These are phyloP conservation scores for Teratosphaeria pseudoeucalypti DNA, from an alignment of 2,329 filamentous ascomycete genomes.

Conservation along the genomic window DNA sequence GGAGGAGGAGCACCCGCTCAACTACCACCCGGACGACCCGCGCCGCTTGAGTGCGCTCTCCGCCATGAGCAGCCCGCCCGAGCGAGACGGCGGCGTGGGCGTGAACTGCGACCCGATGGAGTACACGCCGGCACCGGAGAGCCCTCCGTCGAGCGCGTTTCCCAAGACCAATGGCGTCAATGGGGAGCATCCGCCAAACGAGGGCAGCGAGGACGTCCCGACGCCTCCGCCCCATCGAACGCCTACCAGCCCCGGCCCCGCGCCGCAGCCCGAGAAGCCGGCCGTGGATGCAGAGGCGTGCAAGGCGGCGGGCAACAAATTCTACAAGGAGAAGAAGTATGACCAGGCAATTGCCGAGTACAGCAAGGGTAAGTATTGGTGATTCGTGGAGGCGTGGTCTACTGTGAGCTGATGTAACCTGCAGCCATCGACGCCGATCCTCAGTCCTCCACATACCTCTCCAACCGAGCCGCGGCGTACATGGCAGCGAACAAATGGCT, in stretches of 20 bases:
- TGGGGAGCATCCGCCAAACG: conserved; percentile 32
- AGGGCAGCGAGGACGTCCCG: conserved; percentile 43
- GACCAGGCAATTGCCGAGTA: conserved; percentile 82
- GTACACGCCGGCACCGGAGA: conserved; percentile 21
- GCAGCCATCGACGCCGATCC: conserved; percentile 81
- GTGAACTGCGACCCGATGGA: conserved; percentile 19
- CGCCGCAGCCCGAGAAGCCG: conserved; percentile 27
- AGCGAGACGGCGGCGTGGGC: conserved; percentile 14
- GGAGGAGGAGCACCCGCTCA: conserved; percentile 76
- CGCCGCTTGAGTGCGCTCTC: conserved; percentile 59
- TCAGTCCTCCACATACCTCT: conserved; percentile 77
- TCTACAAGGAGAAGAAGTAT: conserved; percentile 92
- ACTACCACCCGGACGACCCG: conserved; percentile 80
- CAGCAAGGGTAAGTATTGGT: conserved; percentile 62
- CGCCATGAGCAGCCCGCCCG: conserved; percentile 16
- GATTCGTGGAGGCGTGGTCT: conserved; percentile 3
- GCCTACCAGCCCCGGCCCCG: conserved; percentile 40
- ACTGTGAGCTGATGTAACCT: conserved; percentile 12
- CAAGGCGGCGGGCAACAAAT: conserved; percentile 90
- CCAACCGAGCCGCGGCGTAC: conserved; percentile 88
- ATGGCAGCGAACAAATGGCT: conserved; percentile 76
- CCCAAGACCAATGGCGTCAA: conserved; percentile 38
- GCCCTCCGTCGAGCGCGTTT: conserved; percentile 33
- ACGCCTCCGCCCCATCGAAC: conserved; percentile 61
- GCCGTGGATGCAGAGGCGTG: conserved; percentile 76